phyloP scores from a whole-genome alignment of 306 rosid species.

The Potentilla sterilis region DNA sequence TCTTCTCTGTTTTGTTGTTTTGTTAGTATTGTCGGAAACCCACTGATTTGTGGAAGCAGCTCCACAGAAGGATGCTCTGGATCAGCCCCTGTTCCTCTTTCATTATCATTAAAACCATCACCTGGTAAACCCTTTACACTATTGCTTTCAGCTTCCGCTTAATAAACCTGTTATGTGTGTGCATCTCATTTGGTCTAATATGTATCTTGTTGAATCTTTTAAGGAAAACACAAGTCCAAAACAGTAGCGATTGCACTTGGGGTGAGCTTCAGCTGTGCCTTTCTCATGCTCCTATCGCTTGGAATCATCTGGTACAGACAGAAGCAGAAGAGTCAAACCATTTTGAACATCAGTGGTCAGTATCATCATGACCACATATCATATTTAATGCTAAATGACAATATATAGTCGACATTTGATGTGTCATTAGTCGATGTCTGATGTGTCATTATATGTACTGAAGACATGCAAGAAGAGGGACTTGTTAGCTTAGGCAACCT shows the following conservation, averaged over 20 bases:
- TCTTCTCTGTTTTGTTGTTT: slow-evolving; percentile 19
- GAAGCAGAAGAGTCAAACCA: slow-evolving; percentile 55
- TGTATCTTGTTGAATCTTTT: background rate
- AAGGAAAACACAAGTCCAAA: slow-evolving; percentile 63
- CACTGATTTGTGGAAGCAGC: slow-evolving; percentile 71
- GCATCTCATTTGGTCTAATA: background rate
- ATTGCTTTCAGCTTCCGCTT: background rate
- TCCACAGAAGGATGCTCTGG: slow-evolving; percentile 81
- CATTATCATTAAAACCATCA: slow-evolving; percentile 57
- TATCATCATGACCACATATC: slow-evolving; percentile 13
- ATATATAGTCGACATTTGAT: background rate
- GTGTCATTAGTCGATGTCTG: background rate
- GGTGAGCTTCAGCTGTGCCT: slow-evolving; percentile 63
- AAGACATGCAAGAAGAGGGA: slow-evolving; percentile 77
- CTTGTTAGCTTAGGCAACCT: slow-evolving; percentile 82
- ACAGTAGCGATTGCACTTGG: slow-evolving; percentile 81
- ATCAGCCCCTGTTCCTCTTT: slow-evolving; percentile 49
- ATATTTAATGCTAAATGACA: background rate
- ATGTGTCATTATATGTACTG: slow-evolving; percentile 20
- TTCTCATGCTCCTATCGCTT: slow-evolving; percentile 44
- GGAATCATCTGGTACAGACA: slow-evolving; percentile 60
- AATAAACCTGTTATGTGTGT: background rate
- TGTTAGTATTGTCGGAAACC: slow-evolving; percentile 78
- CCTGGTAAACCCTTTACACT: slow-evolving; percentile 39
- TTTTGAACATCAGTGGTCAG: slow-evolving; percentile 69